Percentiles rank a stretch among this genome's conserved stretches.
These are phyloP conservation scores for Lasiodiplodia sp. DNA, from an alignment of 2,329 filamentous ascomycete species.

Conservation along the genomic window DNA sequence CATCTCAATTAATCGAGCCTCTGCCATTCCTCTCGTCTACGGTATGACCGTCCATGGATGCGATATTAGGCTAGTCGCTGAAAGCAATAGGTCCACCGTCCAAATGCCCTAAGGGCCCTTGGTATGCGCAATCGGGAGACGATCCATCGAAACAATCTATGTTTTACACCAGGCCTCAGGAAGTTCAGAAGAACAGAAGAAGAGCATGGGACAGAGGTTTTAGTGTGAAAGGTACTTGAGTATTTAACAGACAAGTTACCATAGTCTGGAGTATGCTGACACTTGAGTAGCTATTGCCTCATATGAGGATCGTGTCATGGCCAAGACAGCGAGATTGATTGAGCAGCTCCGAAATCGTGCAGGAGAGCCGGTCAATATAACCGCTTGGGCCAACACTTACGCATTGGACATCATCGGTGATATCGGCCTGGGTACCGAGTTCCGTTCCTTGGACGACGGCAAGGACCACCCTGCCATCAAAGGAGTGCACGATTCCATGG, in stretches of 20 bases:
- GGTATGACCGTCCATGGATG: slow-evolving; percentile 33
- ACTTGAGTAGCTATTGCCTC: slow-evolving; percentile 34
- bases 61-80: slow-evolving; percentile 42
- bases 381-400: slow-evolving; percentile 49
- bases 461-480: slow-evolving; percentile 43
- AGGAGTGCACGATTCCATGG: slow-evolving; percentile 46
- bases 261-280: background rate
- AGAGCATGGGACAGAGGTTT: slow-evolving; percentile 46
- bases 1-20: slow-evolving; percentile 37
- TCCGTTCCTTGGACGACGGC: slow-evolving; percentile 45
- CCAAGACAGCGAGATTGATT: slow-evolving; percentile 40
- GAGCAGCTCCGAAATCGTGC: slow-evolving; percentile 38
- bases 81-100: slow-evolving; percentile 44
- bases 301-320: slow-evolving; percentile 45
- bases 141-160: slow-evolving; percentile 38
- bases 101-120: slow-evolving; percentile 42
- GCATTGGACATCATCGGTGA: slow-evolving; percentile 60
- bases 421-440: slow-evolving; percentile 51
- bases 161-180: slow-evolving; percentile 39
- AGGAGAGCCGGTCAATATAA: slow-evolving; percentile 37
- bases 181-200: slow-evolving; percentile 41
- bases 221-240: slow-evolving; percentile 34
- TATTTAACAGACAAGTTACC: background rate
- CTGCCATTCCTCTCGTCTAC: slow-evolving; percentile 33
- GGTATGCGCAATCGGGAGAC: slow-evolving; percentile 9